Evolutionary conservation across 2,329 filamentous ascomycete species (phyloP).

Genomic region (Fusarium temperatum): DNA sequence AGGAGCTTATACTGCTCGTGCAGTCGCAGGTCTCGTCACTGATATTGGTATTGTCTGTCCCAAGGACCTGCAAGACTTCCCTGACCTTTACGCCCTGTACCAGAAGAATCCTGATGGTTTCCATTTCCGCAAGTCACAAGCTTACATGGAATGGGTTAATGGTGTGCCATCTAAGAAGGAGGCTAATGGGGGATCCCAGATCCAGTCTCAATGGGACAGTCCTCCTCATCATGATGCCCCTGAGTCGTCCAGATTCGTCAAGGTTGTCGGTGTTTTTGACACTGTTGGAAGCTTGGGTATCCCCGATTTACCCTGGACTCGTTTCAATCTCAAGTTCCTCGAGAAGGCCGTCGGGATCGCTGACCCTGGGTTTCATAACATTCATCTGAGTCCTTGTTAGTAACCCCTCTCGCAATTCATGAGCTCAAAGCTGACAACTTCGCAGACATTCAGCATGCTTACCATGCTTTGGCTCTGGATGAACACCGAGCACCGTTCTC

Average conservation of each 20-base stretch:
- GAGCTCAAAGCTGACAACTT: slow-evolving; percentile 7
- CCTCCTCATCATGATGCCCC: slow-evolving; percentile 36
- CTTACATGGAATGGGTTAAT: slow-evolving; percentile 38
- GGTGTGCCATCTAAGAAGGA: slow-evolving; percentile 32
- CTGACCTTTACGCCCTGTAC: slow-evolving; percentile 37
- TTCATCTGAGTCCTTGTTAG: slow-evolving; percentile 39
- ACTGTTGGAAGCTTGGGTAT: slow-evolving; percentile 41
- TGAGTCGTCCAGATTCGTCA: slow-evolving; percentile 31
- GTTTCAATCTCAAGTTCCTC: slow-evolving; percentile 35
- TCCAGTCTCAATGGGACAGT: slow-evolving; percentile 23
- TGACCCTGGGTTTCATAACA: slow-evolving; percentile 38
- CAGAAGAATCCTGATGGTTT: slow-evolving; percentile 33
- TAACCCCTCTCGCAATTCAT: not conserved
- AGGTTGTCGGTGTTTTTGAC: slow-evolving; percentile 40
- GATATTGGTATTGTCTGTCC: slow-evolving; percentile 43
- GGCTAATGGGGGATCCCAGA: slow-evolving; percentile 3
- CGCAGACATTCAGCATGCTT: slow-evolving; percentile 59
- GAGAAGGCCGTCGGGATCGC: slow-evolving; percentile 28
- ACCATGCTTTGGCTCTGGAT: slow-evolving; percentile 64
- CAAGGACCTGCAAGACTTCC: slow-evolving; percentile 40
- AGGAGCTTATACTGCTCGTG: slow-evolving; percentile 50
- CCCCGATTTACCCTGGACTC: slow-evolving; percentile 37
- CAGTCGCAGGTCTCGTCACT: slow-evolving; percentile 44
- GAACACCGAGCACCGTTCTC: slow-evolving; percentile 53
- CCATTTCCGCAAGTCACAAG: slow-evolving; percentile 35